Percentiles rank a stretch among this genome's conserved stretches.
These are phyloP conservation scores for Lepiota brunneoincarnata DNA, from an alignment of 768 basidiomycete genomes.

Conservation along the genomic window DNA sequence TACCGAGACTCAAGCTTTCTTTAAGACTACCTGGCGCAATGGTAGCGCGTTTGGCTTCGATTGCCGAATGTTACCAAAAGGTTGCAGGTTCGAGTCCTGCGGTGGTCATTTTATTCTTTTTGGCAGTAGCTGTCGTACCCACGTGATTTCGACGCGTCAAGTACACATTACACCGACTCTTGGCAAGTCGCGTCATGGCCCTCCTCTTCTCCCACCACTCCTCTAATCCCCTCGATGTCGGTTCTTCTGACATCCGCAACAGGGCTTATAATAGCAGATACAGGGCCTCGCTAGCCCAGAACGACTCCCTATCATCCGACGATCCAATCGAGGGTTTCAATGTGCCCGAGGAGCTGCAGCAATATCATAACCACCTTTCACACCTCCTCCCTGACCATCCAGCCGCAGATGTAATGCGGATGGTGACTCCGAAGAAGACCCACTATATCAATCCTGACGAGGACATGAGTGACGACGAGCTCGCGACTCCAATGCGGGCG, in stretches of 20 bases:
- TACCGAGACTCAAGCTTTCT: too few relatives aligned
- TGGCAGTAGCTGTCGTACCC: neutral
- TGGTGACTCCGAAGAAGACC: neutral
- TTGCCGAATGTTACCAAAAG: constrained; percentile 76
- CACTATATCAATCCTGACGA: constrained; percentile 3
- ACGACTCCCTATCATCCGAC: constrained; percentile 42
- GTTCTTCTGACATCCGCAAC: constrained; percentile 58
- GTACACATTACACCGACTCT: neutral
- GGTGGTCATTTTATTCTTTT: constrained; percentile 60
- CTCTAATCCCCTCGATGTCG: constrained; percentile 70
- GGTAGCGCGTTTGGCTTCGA: constrained; percentile 96
- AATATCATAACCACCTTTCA: constrained; percentile 52
- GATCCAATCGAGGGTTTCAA: constrained; percentile 43
- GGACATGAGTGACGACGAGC: constrained; percentile 14
- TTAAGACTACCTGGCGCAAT: constrained; percentile 83
- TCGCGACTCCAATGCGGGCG: constrained; percentile 9
- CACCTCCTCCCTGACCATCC: constrained; percentile 33
- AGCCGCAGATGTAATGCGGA: constrained; percentile 9
- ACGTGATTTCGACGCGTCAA: constrained; percentile 14
- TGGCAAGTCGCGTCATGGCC: neutral
- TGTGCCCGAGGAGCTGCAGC: constrained; percentile 33
- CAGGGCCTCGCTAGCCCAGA: constrained; percentile 25
- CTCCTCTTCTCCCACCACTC: constrained; percentile 59
- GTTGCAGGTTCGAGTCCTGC: constrained; percentile 97
- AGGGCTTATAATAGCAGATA: constrained; percentile 38